These are phyloP conservation scores for Clarireedia paspali DNA, from an alignment of 2,329 filamentous ascomycete genomes.

Conservation along the genomic window DNA sequence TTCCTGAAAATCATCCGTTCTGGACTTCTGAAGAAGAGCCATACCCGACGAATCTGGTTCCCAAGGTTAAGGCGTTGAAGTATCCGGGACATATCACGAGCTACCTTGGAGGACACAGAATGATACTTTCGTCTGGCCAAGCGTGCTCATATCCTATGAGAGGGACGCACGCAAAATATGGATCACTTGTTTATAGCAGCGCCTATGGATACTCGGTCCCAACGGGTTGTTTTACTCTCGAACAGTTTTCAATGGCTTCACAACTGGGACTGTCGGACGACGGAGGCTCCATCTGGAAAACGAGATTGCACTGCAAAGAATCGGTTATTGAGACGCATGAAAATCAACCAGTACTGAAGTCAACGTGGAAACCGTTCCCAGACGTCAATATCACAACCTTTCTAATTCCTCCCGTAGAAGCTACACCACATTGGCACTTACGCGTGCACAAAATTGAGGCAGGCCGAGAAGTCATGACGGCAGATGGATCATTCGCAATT, in stretches of 20 bases:
- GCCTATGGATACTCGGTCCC: slow-evolving; percentile 72
- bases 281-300: slow-evolving; percentile 71
- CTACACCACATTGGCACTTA: slow-evolving; percentile 62
- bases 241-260: slow-evolving; percentile 69
- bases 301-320: slow-evolving; percentile 59
- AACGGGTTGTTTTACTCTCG: slow-evolving; percentile 65
- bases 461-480: slow-evolving; percentile 57
- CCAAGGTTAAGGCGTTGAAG: slow-evolving; percentile 50
- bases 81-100: slow-evolving; percentile 69
- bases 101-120: slow-evolving; percentile 64
- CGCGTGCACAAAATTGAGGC: slow-evolving; percentile 55
- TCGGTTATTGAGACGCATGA: slow-evolving; percentile 52
- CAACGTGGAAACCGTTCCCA: slow-evolving; percentile 61
- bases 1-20: slow-evolving; percentile 64
- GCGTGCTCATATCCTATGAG: slow-evolving; percentile 79
- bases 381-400: slow-evolving; percentile 61
- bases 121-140: slow-evolving; percentile 69
- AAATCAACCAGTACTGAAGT: slow-evolving; percentile 53
- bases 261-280: slow-evolving; percentile 72
- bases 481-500: slow-evolving; percentile 69
- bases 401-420: slow-evolving; percentile 52
- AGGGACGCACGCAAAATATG: slow-evolving; percentile 75
- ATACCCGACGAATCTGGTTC: slow-evolving; percentile 46
- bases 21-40: slow-evolving; percentile 63
- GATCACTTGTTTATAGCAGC: slow-evolving; percentile 69